Evolutionary conservation across 208 protist species (phyloP), one percentile per base, ranked within the genome.

Genomic region (Trypanosomatidae sp.): DNA sequence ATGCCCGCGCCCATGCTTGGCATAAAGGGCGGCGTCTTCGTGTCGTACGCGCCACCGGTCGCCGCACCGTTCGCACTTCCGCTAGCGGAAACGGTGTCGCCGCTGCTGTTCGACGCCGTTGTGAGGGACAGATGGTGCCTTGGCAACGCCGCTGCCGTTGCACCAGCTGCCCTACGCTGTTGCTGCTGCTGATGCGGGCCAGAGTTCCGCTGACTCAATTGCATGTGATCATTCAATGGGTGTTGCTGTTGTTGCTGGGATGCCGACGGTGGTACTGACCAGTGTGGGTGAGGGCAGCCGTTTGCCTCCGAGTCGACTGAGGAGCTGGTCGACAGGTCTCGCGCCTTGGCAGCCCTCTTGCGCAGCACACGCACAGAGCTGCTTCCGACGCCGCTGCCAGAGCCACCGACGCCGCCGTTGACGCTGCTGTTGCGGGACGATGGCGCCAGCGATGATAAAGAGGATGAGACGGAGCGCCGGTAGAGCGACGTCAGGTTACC

Each of bases 281-380:
- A 28, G 1, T 58, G 59, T 59, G 43, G 28, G 5, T 56, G 36
- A 41, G n/a, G 41, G 50, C 9, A 44, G 8, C 62, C 55, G 12
- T 13, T 43, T 8, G 44, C 43, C 19, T 79, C 74, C 33, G 71
- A 71, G 50, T 79, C 74, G 15, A 65, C 47, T 3, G 62, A 79
- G 22, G 76, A 80, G 66, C 46, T 76, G 30, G 58, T 50, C 22
- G 76, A 80, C 36, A 56, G 49, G 22, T 76, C 71, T 0, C 62
- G 76, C 50, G 59, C 76, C 66, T 72, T 80, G 44, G 76, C 76
- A 2, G 76, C 76, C 66, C 62, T 71, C 70, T 68, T 74, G 43
- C 66, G 55, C 55, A 80, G 59, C 15, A 36, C 58, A 13, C 76
- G 76, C 9, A 79, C 69, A 1, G 74, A 79, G 50, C 60, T 67